These are phyloP conservation scores for Agaricus sinodeliciosus DNA, from an alignment of 768 basidiomycete genomes.

Conservation along the genomic window DNA sequence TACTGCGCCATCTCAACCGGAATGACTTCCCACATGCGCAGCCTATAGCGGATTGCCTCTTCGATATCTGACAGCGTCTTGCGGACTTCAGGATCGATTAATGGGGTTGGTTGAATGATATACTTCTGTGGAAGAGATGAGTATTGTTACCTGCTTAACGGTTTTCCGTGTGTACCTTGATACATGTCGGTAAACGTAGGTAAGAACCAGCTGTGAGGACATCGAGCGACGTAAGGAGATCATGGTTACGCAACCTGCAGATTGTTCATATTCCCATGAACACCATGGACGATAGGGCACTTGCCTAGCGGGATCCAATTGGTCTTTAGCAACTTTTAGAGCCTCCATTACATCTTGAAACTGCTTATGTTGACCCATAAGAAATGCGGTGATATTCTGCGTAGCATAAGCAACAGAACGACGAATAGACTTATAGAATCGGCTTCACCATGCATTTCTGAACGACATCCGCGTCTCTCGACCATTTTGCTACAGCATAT, in stretches of 20 bases:
- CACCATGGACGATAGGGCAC: constrained; percentile 12
- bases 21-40: constrained; percentile 72
- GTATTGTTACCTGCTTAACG: constrained; percentile 5
- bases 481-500: constrained; percentile 84
- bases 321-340: constrained; percentile 59
- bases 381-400: constrained; percentile 83
- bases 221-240: constrained; percentile 85
- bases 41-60: constrained; percentile 68
- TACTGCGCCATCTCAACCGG: constrained; percentile 77
- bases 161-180: constrained; percentile 50
- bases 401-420: constrained; percentile 6
- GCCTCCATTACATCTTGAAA: constrained; percentile 65
- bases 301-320: constrained; percentile 74
- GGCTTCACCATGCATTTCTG: constrained; percentile 76
- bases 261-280: neutral
- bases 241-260: constrained; percentile 82
- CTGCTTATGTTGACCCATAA: constrained; percentile 79
- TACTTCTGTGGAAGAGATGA: constrained; percentile 44
- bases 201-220: constrained; percentile 87
- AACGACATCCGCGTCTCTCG: constrained; percentile 73
- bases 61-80: constrained; percentile 69
- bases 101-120: constrained; percentile 54
- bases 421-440: neutral
- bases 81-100: constrained; percentile 61
- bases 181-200: constrained; percentile 67